Evolutionary conservation across 208 protist genomes (phyloP), one percentile per base, ranked within the genome.

Genomic region (Balamuthia mandrillaris): DNA sequence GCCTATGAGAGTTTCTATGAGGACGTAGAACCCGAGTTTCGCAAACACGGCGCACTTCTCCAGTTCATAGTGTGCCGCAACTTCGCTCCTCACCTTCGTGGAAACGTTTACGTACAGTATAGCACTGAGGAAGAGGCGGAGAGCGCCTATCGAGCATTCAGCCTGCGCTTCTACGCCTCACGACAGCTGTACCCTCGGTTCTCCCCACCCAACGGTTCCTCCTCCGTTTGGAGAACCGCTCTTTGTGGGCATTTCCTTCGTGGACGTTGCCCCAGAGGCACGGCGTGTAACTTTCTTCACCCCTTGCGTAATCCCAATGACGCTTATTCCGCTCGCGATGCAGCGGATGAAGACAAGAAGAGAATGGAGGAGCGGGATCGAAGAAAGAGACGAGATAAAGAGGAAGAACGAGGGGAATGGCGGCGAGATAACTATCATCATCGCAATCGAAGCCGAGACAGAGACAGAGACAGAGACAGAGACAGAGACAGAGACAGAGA

Each of bases 61-160:
- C 74, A 81, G 39, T 81, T 81, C 54, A 81, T 63, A 41, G 74
- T 81, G 29, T 81, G 74, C 54, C 27, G 74, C n/a, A 81, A 81
- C 39, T 51, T 24, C 37, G 74, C 44, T 5, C 47, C 74, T 2
- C 74, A 81, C n/a, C 74, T 81, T 21, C 47, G 74, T 14, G 74
- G 74, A 31, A 81, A 81, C n/a, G 49, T 81, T n/a, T 81, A 81
- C 18, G 74, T 81, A 2, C 74, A 81, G 37, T 81, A 24, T 51
- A 14, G 6, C 1, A 63, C 27, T 27, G 35, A 45, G 37, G 74
- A 56, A 5, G 74, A 63, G 29, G 74, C 74, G 1, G 54, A 66
- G 47, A 6, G 29, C 18, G 74, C 74, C 37, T 31, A 31, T 18
- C 74, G 54, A 9, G 54, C 74, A 14, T 1, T 81, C 24, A 42